phyloP scores from a whole-genome alignment of 2,329 filamentous ascomycete genomes.

The Dichotomopilus funicola region DNA sequence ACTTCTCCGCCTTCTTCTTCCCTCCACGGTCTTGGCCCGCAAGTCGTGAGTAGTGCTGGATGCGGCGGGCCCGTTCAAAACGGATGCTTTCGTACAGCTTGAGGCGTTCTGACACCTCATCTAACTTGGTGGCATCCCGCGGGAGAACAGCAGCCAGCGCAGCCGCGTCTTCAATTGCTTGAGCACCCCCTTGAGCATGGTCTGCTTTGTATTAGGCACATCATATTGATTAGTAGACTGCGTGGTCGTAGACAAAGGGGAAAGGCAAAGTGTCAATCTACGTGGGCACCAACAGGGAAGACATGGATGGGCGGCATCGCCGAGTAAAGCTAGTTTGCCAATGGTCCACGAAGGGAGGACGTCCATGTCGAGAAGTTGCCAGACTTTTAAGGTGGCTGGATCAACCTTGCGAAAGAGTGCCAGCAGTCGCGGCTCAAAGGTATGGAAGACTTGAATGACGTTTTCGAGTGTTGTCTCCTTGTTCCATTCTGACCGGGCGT shows the following conservation, averaged over 20 bases:
- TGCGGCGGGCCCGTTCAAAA: constrained; percentile 15
- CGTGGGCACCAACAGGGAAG: constrained; percentile 9
- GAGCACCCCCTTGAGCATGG: not conserved
- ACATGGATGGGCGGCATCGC: constrained; percentile 12
- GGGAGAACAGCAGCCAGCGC: constrained; percentile 1
- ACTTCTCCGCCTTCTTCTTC: constrained; percentile 1
- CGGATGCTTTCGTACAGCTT: constrained; percentile 12
- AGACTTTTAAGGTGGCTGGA: constrained; percentile 3
- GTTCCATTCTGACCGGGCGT: constrained; percentile 1
- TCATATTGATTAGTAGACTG: too few relatives aligned
- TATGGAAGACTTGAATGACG: constrained; percentile 7
- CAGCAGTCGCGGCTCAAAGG: not conserved
- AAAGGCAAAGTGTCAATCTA: not conserved
- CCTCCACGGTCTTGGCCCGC: constrained; percentile 2
- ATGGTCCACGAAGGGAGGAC: constrained; percentile 8
- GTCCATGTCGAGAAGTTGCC: constrained; percentile 14
- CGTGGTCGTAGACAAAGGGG: not conserved
- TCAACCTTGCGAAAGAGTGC: constrained; percentile 10
- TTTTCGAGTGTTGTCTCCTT: constrained; percentile 1
- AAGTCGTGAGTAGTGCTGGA: constrained; percentile 15
- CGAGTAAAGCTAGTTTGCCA: constrained; percentile 9
- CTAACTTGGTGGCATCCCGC: not conserved
- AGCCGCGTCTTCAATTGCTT: constrained; percentile 13
- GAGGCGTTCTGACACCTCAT: constrained; percentile 7
- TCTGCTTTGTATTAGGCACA: not conserved